Conservation (phyloP, 176 grass and related monocot genomes). For the Cenchrus purpureus region DNA sequence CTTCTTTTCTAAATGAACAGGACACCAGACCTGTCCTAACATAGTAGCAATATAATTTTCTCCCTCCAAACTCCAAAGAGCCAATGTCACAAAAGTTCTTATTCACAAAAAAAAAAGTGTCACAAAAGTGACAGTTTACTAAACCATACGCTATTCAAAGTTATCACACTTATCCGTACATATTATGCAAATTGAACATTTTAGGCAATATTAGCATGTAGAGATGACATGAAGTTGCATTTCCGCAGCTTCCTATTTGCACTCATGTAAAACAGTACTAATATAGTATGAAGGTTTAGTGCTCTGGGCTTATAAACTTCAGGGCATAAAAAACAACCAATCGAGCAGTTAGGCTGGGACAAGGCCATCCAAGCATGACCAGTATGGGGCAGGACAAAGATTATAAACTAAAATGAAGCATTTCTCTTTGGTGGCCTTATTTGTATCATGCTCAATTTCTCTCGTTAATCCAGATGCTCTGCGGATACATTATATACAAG, state of each 20-base stretch:
- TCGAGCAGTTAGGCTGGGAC: not conserved
- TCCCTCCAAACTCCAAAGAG: not conserved
- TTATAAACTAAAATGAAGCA: not conserved
- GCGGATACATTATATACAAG: not conserved
- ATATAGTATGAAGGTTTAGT: not conserved
- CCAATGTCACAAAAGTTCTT: not conserved
- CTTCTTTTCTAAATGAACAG: not conserved
- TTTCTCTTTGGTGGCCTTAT: not conserved
- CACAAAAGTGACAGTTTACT: not conserved
- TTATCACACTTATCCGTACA: not conserved
- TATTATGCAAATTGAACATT: not conserved
- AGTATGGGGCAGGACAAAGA: not conserved
- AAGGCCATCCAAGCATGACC: not conserved
- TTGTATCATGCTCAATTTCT: not conserved
- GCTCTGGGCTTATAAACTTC: not conserved
- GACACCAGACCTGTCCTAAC: not conserved
- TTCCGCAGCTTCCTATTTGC: not conserved
- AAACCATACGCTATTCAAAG: not conserved
- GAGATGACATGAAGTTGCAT: not conserved
- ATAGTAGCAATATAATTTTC: slow-evolving; percentile 15
- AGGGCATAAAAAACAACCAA: not conserved
- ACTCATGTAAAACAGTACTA: not conserved
- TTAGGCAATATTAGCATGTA: not conserved
- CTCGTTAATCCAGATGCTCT: not conserved
- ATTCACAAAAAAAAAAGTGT: not conserved